Conservation (phyloP, 192 early-diverging fungal genomes). For the Coemansia sp. region DNA sequence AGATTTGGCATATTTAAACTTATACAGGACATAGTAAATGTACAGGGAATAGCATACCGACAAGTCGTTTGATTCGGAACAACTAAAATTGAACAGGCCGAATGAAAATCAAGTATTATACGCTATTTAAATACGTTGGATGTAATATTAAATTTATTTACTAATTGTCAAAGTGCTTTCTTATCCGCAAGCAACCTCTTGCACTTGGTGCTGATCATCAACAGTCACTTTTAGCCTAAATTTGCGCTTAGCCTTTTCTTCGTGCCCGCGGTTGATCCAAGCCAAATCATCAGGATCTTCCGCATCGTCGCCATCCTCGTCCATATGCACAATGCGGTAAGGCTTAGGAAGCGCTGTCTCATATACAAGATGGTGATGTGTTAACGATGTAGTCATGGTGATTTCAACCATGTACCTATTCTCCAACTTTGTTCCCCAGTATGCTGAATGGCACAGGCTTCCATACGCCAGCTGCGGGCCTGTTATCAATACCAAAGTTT, state of each 20-base stretch:
- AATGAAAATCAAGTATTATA: too few relatives aligned
- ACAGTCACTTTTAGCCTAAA: constrained; percentile 43
- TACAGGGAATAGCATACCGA: too few relatives aligned
- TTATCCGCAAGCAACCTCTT: constrained; percentile 44
- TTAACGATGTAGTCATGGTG: constrained; percentile 28
- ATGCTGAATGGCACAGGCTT: constrained; percentile 44
- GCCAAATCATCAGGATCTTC: constrained; percentile 46
- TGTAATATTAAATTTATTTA: too few relatives aligned
- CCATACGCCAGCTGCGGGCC: not conserved
- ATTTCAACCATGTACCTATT: constrained; percentile 42
- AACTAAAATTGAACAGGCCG: too few relatives aligned
- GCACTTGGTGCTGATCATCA: constrained; percentile 43
- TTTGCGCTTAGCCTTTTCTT: constrained; percentile 39
- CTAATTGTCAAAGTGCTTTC: too few relatives aligned
- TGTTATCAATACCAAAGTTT: not conserved
- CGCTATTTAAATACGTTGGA: too few relatives aligned
- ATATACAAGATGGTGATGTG: constrained; percentile 37
- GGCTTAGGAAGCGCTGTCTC: constrained; percentile 49
- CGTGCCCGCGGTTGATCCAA: constrained; percentile 43
- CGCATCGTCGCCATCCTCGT: constrained; percentile 40
- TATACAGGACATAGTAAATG: too few relatives aligned
- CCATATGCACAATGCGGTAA: constrained; percentile 49
- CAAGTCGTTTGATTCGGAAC: too few relatives aligned
- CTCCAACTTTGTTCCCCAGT: constrained; percentile 35
- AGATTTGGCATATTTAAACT: too few relatives aligned